Conservation (phyloP, 441 rosid genomes). For the Melianthus villosus region DNA sequence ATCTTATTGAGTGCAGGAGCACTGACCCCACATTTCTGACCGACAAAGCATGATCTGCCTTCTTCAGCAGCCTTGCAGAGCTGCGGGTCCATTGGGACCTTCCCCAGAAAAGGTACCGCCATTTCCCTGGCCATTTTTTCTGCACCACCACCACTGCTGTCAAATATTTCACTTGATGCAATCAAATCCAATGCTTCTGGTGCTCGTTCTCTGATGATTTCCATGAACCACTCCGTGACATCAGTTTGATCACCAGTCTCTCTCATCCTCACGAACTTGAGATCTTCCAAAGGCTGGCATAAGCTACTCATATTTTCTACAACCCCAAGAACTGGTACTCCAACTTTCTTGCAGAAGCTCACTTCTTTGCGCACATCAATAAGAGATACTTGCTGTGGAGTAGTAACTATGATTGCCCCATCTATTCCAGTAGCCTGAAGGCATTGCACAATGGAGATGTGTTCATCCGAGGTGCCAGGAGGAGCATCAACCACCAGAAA, state of each 20-base stretch:
- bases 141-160: constrained; percentile 79
- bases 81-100: constrained; percentile 85
- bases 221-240: constrained; percentile 34
- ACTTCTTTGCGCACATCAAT: constrained; percentile 87
- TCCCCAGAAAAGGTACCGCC: constrained; percentile 76
- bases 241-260: constrained; percentile 42
- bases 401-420: constrained; percentile 82
- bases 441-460: constrained; percentile 79
- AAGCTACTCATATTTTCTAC: constrained; percentile 96
- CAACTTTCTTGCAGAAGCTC: constrained; percentile 91
- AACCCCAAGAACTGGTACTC: constrained; percentile 69
- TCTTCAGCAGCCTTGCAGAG: constrained; percentile 89
- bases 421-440: constrained; percentile 71
- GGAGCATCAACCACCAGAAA: constrained; percentile 87
- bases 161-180: constrained; percentile 60
- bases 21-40: constrained; percentile 43
- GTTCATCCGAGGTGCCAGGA: constrained; percentile 89
- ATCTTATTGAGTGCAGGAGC: constrained; percentile 53
- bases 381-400: constrained; percentile 81
- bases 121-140: constrained; percentile 64
- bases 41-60: constrained; percentile 71
- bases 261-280: constrained; percentile 34
- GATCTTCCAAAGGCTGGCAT: constrained; percentile 50
- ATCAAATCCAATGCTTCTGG: constrained; percentile 52
- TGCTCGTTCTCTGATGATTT: constrained; percentile 43